These are phyloP conservation scores for Aspergillus sp. DNA, from an alignment of 2,329 filamentous ascomycete species.

Conservation along the genomic window DNA sequence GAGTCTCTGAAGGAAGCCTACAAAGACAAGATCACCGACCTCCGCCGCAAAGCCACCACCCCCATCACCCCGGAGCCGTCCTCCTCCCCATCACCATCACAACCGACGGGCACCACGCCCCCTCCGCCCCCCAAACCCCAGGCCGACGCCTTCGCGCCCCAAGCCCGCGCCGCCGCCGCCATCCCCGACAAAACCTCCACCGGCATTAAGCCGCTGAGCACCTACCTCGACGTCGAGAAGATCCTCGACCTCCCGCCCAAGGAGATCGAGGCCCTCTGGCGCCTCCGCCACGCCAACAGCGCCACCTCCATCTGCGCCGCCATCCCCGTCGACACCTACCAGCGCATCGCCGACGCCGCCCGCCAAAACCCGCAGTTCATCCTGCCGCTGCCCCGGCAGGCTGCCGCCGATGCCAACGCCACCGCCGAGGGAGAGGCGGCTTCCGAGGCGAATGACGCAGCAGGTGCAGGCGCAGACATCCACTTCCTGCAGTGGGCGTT, in stretches of 20 bases:
- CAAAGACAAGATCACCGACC: slow-evolving; percentile 73
- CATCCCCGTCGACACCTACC: slow-evolving; percentile 73
- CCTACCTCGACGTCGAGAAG: slow-evolving; percentile 79
- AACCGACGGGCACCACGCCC: slow-evolving; percentile 37
- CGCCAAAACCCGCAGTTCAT: slow-evolving; percentile 82
- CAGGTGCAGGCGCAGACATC: slow-evolving; percentile 72
- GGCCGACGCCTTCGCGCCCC: neutral
- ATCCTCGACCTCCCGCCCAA: slow-evolving; percentile 68
- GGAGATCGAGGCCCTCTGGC: slow-evolving; percentile 88
- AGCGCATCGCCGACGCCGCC: slow-evolving; percentile 68
- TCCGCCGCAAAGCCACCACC: slow-evolving; percentile 66
- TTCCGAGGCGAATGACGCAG: slow-evolving; percentile 20
- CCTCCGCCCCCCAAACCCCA: slow-evolving; percentile 36
- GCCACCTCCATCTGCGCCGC: slow-evolving; percentile 78
- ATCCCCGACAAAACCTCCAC: slow-evolving; percentile 49
- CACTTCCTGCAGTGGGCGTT: slow-evolving; percentile 98
- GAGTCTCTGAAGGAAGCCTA: slow-evolving; percentile 72
- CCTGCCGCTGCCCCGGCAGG: slow-evolving; percentile 67
- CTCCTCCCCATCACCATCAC: slow-evolving; percentile 29
- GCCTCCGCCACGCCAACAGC: slow-evolving; percentile 75
- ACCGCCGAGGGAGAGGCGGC: slow-evolving; percentile 23
- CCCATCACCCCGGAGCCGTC: slow-evolving; percentile 48
- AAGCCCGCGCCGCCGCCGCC: slow-evolving; percentile 30
- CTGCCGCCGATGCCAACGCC: slow-evolving; percentile 18
- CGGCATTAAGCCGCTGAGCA: slow-evolving; percentile 63